Evolutionary conservation across 2,329 filamentous ascomycete species (phyloP).

Genomic region (Cercospora nicotianae): DNA sequence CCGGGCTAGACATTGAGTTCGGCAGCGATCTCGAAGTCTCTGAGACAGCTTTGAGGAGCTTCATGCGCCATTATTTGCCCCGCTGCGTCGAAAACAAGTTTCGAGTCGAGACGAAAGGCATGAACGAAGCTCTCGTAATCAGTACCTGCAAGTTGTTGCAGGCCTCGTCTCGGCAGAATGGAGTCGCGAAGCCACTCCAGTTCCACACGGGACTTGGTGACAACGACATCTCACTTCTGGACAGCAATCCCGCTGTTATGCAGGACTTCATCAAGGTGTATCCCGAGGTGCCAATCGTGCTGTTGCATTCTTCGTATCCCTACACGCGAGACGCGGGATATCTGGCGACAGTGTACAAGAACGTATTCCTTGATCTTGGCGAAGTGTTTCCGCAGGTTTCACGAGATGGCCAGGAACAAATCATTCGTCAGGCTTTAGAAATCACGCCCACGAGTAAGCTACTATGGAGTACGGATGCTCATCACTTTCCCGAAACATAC

Average conservation of each 20-base stretch:
- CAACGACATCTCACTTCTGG: slow-evolving; percentile 69
- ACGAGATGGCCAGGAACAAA: slow-evolving; percentile 69
- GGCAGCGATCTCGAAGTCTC: slow-evolving; percentile 44
- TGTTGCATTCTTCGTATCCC: slow-evolving; percentile 79
- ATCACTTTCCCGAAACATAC: slow-evolving; percentile 77
- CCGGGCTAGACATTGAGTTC: slow-evolving; percentile 65
- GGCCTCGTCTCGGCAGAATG: slow-evolving; percentile 43
- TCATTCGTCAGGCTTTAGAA: slow-evolving; percentile 72
- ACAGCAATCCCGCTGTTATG: slow-evolving; percentile 72
- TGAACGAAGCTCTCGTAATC: slow-evolving; percentile 71
- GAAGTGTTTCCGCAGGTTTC: slow-evolving; percentile 79
- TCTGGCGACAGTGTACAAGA: slow-evolving; percentile 72
- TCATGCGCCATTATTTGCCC: slow-evolving; percentile 44
- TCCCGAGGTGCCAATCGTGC: slow-evolving; percentile 68
- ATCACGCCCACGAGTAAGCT: slow-evolving; percentile 73
- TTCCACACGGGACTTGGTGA: slow-evolving; percentile 83
- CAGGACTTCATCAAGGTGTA: slow-evolving; percentile 72
- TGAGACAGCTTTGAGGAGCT: slow-evolving; percentile 37
- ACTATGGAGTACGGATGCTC: slow-evolving; percentile 77
- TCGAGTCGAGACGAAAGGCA: slow-evolving; percentile 60
- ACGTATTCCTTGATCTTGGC: slow-evolving; percentile 80
- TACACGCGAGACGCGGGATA: slow-evolving; percentile 78
- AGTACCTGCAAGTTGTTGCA: slow-evolving; percentile 61
- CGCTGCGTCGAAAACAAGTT: slow-evolving; percentile 43
- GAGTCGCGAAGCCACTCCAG: slow-evolving; percentile 69